A percentile compares a stretch with the other conserved stretches of the same genome.
phyloP scores from a whole-genome alignment of 1,139 yeast species.

The Pneumocystis wakefieldiae region DNA sequence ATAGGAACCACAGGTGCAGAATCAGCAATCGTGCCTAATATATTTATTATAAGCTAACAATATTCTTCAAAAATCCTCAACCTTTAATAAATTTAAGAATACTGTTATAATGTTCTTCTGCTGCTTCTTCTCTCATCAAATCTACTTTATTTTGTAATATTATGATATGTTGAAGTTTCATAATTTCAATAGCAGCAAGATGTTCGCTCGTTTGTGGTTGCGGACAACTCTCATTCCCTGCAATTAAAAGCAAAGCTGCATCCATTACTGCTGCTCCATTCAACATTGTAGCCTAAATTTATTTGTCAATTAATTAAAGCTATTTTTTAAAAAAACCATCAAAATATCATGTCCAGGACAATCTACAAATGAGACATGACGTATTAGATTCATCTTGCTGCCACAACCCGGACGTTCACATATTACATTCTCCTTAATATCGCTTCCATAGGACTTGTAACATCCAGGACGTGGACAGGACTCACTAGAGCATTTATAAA shows the following conservation, averaged over 20 bases:
- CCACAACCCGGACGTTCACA: slow-evolving; percentile 64
- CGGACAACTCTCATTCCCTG: slow-evolving; percentile 98
- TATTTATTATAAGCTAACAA: background rate
- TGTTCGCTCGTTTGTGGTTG: slow-evolving; percentile 99
- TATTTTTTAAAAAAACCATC: slow-evolving; percentile 33
- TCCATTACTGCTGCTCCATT: slow-evolving; percentile 99
- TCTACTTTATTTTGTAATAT: slow-evolving; percentile 96
- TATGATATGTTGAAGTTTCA: slow-evolving; percentile 93
- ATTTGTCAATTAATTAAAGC: background rate
- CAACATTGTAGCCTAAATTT: slow-evolving; percentile 70
- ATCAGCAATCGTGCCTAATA: slow-evolving; percentile 81
- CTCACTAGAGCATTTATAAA: slow-evolving; percentile 79
- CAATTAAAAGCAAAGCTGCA: slow-evolving; percentile 88
- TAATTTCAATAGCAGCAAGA: slow-evolving; percentile 97
- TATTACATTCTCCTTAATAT: slow-evolving; percentile 84
- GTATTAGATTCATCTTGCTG: slow-evolving; percentile 75
- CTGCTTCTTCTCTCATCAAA: slow-evolving; percentile 94
- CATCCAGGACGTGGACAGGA: slow-evolving; percentile 89
- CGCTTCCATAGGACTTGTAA: slow-evolving; percentile 86
- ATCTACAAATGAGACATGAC: slow-evolving; percentile 97
- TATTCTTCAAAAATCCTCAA: background rate
- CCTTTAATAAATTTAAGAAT: slow-evolving; percentile 71
- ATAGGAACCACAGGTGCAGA: slow-evolving; percentile 98
- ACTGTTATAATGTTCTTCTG: slow-evolving; percentile 86
- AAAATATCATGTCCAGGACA: slow-evolving; percentile 99